Conservation (phyloP, 2,329 filamentous ascomycete genomes). For the Fusarium irregulare region DNA sequence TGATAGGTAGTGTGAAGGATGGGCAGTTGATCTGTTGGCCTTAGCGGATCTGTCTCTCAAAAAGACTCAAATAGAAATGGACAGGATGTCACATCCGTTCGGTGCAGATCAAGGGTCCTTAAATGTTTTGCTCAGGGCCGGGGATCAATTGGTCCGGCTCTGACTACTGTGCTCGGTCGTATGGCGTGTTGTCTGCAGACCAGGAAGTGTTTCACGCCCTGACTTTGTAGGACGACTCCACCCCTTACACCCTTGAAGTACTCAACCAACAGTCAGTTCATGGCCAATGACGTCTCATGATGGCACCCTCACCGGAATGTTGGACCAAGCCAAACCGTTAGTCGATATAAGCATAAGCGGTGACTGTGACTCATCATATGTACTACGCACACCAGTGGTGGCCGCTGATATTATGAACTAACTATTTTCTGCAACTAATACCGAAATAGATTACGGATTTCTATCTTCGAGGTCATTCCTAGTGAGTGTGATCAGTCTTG, state of each 20-base stretch:
- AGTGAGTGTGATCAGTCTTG: too few relatives aligned
- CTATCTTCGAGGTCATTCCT: too few relatives aligned
- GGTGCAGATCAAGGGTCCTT: not conserved
- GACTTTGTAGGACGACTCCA: not conserved
- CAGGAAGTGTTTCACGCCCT: not conserved
- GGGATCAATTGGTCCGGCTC: not conserved
- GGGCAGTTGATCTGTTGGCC: too few relatives aligned
- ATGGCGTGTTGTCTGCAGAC: not conserved
- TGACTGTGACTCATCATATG: not conserved
- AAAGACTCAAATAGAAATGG: too few relatives aligned
- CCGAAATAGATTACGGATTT: not conserved
- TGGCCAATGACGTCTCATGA: not conserved
- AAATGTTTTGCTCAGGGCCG: not conserved
- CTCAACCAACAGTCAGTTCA: not conserved
- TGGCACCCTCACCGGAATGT: not conserved
- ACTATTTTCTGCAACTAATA: rapidly evolving
- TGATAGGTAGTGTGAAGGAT: too few relatives aligned
- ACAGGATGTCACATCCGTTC: too few relatives aligned
- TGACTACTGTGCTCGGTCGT: not conserved
- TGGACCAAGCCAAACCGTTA: not conserved
- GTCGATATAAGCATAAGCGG: not conserved
- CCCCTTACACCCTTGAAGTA: not conserved
- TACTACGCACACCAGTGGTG: not conserved
- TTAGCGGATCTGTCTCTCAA: too few relatives aligned
- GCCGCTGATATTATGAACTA: not conserved